phyloP scores from a whole-genome alignment of 495 filamentous ascomycete species.

The Lasiosphaeria hispida region DNA sequence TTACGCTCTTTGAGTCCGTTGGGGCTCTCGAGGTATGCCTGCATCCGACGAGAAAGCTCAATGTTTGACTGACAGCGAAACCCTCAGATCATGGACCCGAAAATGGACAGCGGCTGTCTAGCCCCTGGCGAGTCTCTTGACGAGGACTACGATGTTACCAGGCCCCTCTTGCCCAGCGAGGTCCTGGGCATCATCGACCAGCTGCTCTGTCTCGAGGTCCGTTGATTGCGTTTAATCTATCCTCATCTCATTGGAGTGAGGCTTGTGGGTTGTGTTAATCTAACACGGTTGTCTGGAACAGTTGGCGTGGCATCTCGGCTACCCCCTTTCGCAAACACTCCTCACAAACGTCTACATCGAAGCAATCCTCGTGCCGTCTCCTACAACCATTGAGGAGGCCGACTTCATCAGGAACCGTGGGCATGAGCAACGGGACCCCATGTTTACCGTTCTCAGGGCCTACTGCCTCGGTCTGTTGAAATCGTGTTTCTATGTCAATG shows the following conservation, averaged over 20 bases:
- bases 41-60: not conserved
- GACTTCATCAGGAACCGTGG: constrained; percentile 51
- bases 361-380: constrained; percentile 69
- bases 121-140: constrained; percentile 74
- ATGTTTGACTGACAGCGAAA: not conserved
- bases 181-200: constrained; percentile 93
- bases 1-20: constrained; percentile 91
- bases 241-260: too few relatives aligned
- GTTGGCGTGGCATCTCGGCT: constrained; percentile 97
- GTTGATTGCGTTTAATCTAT: constrained; percentile 9
- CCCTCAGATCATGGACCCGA: constrained; percentile 89
- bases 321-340: constrained; percentile 89
- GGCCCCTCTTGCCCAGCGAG: constrained; percentile 69
- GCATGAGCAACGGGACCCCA: constrained; percentile 35
- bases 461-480: constrained; percentile 87
- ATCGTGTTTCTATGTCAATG: constrained; percentile 75
- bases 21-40: constrained; percentile 82
- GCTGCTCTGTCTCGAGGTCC: constrained; percentile 81
- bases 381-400: constrained; percentile 65
- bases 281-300: constrained; percentile 33
- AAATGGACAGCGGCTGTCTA: constrained; percentile 93
- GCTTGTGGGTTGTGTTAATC: not conserved
- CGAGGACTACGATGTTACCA: constrained; percentile 77
- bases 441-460: constrained; percentile 70
- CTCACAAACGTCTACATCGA: constrained; percentile 96